These are phyloP conservation scores for Corymbia citriodora DNA, from an alignment of 441 rosid species.

Conservation along the genomic window DNA sequence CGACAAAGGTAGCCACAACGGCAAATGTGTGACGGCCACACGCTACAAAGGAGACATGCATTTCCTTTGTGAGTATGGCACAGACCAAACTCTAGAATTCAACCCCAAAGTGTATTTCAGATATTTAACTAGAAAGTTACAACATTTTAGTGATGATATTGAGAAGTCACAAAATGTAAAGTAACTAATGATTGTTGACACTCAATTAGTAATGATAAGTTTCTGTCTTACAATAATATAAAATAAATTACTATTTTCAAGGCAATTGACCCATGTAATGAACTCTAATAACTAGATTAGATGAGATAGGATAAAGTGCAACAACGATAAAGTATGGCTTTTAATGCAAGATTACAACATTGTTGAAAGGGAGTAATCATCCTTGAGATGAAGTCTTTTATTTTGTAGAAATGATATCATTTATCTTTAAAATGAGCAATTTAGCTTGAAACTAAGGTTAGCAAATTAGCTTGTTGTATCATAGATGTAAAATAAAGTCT, in stretches of 20 bases:
- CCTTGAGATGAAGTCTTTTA: neutral
- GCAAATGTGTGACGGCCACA: neutral
- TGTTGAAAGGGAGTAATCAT: neutral
- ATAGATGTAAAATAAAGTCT: neutral
- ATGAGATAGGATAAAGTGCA: neutral
- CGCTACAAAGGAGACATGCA: neutral
- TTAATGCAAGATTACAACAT: rapidly evolving
- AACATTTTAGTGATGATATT: neutral
- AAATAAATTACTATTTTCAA: neutral
- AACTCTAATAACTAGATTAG: neutral
- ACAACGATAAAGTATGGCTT: neutral
- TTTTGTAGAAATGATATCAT: rapidly evolving
- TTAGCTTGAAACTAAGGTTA: neutral
- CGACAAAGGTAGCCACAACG: rapidly evolving
- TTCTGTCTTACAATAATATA: rapidly evolving
- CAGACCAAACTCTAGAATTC: neutral
- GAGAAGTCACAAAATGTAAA: rapidly evolving
- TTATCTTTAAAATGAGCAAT: neutral
- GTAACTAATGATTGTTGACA: rapidly evolving
- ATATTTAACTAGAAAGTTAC: neutral
- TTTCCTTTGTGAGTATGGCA: neutral
- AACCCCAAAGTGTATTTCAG: neutral
- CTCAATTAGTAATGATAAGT: neutral
- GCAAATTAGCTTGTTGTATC: neutral
- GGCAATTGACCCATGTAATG: neutral